Conservation (phyloP, 108 stramenopile species). For the Pseudonitzschia pungens region DNA sequence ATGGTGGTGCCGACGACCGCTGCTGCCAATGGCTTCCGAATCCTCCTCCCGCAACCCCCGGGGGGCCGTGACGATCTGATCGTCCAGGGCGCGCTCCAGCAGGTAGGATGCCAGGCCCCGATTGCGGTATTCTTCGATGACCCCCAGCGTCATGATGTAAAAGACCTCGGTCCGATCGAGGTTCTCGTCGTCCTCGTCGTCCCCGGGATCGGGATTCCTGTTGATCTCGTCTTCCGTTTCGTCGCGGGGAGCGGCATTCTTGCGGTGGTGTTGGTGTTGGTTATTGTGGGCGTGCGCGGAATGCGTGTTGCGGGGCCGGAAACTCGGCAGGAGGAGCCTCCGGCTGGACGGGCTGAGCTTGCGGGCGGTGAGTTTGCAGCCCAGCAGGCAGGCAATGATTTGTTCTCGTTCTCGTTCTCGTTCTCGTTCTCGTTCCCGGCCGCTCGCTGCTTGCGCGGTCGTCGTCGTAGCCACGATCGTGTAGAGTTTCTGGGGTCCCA, state of each 20-base stretch:
- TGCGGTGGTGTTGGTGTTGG: background rate
- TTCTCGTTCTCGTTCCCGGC: too few species aligned
- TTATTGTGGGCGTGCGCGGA: background rate
- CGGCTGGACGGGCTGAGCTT: slow-evolving; percentile 34
- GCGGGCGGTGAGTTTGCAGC: slow-evolving; percentile 25
- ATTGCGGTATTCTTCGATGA: slow-evolving; percentile 54
- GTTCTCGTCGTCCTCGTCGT: background rate
- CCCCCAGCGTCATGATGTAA: slow-evolving; percentile 89
- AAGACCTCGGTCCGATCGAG: slow-evolving; percentile 47
- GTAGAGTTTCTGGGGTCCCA: slow-evolving; percentile 39
- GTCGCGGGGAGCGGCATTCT: background rate
- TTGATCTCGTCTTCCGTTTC: background rate
- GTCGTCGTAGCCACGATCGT: slow-evolving; percentile 26
- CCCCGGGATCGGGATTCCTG: background rate
- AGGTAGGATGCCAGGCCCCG: slow-evolving; percentile 64
- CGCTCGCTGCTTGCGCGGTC: background rate
- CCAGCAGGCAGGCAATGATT: slow-evolving; percentile 57
- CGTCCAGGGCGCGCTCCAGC: slow-evolving; percentile 39
- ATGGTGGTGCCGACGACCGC: background rate
- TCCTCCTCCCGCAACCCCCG: background rate
- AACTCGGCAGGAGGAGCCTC: slow-evolving; percentile 41
- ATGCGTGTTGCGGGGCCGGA: slow-evolving; percentile 16
- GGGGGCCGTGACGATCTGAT: slow-evolving; percentile 3
- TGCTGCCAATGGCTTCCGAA: background rate
- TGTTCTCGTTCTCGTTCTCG: background rate